Evolutionary conservation across 495 filamentous ascomycete genomes (phyloP).

Genomic region (Amniculicola lignicola): DNA sequence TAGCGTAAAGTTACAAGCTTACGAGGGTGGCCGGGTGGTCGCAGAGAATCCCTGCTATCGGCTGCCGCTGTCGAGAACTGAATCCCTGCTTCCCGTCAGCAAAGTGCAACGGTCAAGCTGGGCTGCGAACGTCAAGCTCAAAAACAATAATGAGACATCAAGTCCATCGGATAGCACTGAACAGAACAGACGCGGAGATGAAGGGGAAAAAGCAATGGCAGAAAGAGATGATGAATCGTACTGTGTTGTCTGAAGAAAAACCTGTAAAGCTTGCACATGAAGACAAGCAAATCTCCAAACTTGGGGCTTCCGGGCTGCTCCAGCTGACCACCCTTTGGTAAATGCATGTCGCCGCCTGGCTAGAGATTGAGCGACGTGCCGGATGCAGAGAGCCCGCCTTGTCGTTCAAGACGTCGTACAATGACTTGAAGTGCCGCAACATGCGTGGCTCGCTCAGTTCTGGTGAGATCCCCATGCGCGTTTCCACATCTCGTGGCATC

Average conservation of each 20-base stretch:
- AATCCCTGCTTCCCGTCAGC: conserved; percentile 34
- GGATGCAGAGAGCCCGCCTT: conserved; percentile 19
- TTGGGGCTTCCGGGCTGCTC: neutral
- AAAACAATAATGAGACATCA: no score
- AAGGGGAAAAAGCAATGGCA: no score
- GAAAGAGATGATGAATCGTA: no score
- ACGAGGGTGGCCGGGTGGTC: conserved; percentile 7
- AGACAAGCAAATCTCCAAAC: neutral
- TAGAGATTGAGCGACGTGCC: conserved; percentile 10
- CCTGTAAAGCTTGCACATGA: conserved; percentile 21
- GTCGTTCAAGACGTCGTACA: neutral
- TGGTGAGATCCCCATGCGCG: conserved; percentile 26
- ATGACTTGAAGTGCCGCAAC: conserved; percentile 14
- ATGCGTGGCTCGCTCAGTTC: conserved; percentile 6
- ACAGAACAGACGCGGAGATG: no score
- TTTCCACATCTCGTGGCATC: conserved; percentile 19
- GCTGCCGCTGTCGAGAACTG: conserved; percentile 24
- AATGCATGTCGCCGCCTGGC: conserved; percentile 28
- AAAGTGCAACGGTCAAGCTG: conserved; percentile 19
- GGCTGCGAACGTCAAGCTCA: neutral
- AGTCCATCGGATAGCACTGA: neutral
- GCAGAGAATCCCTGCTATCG: conserved; percentile 23
- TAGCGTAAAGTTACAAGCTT: conserved; percentile 21
- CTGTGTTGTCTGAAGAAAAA: no score
- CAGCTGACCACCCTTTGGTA: conserved; percentile 25